phyloP scores from a whole-genome alignment of 495 filamentous ascomycete species.

The Filosporella fistucella region DNA sequence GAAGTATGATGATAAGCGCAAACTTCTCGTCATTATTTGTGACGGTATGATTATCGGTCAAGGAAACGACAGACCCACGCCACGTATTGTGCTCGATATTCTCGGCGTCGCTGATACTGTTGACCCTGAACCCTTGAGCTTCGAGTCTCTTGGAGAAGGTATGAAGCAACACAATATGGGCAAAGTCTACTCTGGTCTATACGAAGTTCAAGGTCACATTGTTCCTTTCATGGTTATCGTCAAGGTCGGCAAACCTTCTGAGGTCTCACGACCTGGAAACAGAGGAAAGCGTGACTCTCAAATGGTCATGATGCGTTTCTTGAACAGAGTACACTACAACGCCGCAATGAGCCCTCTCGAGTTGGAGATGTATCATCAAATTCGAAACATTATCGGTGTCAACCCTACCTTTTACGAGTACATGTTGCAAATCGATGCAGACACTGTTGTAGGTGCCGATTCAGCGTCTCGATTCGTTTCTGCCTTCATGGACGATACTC shows the following conservation, averaged over 20 bases:
- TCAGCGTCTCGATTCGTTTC: slow-evolving; percentile 91
- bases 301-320: slow-evolving; percentile 96
- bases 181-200: slow-evolving; percentile 96
- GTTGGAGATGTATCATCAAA: slow-evolving; percentile 98
- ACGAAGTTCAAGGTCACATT: slow-evolving; percentile 96
- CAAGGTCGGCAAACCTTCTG: slow-evolving; percentile 95
- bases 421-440: slow-evolving; percentile 94
- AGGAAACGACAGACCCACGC: slow-evolving; percentile 94
- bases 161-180: slow-evolving; percentile 99
- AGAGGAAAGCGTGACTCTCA: slow-evolving; percentile 99
- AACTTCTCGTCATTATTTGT: slow-evolving; percentile 88
- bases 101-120: slow-evolving; percentile 88
- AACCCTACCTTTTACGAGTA: slow-evolving; percentile 99
- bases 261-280: slow-evolving; percentile 95
- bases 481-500: slow-evolving; percentile 84
- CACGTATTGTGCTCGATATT: slow-evolving; percentile 95
- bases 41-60: slow-evolving; percentile 99
- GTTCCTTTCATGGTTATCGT: slow-evolving; percentile 96
- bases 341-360: slow-evolving; percentile 93
- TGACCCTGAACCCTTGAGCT: slow-evolving; percentile 96
- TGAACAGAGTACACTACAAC: slow-evolving; percentile 98
- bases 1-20: slow-evolving; percentile 97
- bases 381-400: slow-evolving; percentile 97
- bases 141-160: slow-evolving; percentile 93
- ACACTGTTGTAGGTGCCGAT: slow-evolving; percentile 90